Base-by-base conservation (phyloP, 2,329 filamentous ascomycete species). In the Pestalotiopsis sp. region DNA sequence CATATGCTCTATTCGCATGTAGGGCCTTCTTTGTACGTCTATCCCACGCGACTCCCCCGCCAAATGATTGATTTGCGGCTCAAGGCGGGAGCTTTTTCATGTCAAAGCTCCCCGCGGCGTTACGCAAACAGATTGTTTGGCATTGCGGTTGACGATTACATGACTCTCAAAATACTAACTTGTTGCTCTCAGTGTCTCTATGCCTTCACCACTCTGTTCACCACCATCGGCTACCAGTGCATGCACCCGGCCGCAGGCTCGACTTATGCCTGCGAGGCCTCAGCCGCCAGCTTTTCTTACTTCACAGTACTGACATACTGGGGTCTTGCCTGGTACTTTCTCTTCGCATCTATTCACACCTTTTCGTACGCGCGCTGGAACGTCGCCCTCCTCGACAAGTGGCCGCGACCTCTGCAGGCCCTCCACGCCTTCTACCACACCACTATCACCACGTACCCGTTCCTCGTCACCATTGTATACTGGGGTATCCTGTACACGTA, bases 261-360 rank as follows among this genome's bases (percentile, higher is more conserved):
- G 25, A 20, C 67, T 4, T 70, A 67, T 70, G 82, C 85, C 63
- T 86, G 85, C 76, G 72, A 76, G 41, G 76, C 75, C 1, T 86
- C 88, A 31, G 81, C 83, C 66, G 80, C 83, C 60, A 86, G 86
- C 60, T 96, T 97, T 83, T 93, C 90, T 74, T 97, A 89, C 84
- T 97, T 97, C 83, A 97, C 94, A 36, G 85, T 90, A 75, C 83
- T 96, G 69, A 93, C 92, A 11, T 96, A 91, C 85, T 96, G 92
- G 92, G 93, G 93, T 2, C 81, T 95, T 45, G 90, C 88, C 27
- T 95, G 95, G 82, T 97, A 97, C 84, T 91, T 91, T 78, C 84
- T 90, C 68, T 82, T 91, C 75, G 85, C 91, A 1, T 85, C 91
- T 20, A 71, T 89, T 20, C 93, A 97, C 82, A 94, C 92, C 5